Evolutionary conservation across 1,284 basidiomycete species (phyloP).

Genomic region (Apiotrichum brassicae): DNA sequence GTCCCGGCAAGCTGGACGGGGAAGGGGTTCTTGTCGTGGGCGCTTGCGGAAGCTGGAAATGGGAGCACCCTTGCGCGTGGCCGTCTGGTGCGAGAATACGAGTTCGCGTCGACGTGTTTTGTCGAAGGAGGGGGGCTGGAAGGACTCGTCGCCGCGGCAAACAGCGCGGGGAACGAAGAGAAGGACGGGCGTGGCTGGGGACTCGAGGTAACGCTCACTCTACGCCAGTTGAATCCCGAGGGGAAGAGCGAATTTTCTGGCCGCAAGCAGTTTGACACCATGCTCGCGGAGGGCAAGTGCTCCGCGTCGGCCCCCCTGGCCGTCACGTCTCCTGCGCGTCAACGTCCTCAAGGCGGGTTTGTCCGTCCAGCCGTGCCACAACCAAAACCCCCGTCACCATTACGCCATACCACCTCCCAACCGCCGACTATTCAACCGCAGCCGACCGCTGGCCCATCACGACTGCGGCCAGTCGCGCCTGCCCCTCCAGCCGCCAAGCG

Average conservation of each 20-base stretch:
- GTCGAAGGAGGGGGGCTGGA: constrained; percentile 34
- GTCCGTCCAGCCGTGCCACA: constrained; percentile 3
- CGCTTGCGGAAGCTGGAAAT: constrained; percentile 22
- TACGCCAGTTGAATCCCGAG: constrained; percentile 37
- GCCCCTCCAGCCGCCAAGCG: background rate
- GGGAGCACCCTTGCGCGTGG: constrained; percentile 35
- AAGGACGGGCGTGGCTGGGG: constrained; percentile 41
- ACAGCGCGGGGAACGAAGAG: constrained; percentile 11
- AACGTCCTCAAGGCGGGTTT: constrained; percentile 2
- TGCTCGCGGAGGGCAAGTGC: constrained; percentile 23
- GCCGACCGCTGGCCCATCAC: background rate
- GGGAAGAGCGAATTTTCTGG: constrained; percentile 33
- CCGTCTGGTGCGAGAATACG: constrained; percentile 32
- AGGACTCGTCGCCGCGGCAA: constrained; percentile 35
- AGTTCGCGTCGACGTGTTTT: constrained; percentile 31
- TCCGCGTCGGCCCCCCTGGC: constrained; percentile 10
- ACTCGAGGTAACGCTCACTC: constrained; percentile 35
- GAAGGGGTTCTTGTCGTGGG: constrained; percentile 42
- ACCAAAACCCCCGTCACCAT: constrained; percentile 9
- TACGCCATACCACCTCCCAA: background rate
- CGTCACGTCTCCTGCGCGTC: constrained; percentile 6
- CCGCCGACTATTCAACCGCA: background rate
- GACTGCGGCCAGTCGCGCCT: background rate
- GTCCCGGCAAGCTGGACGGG: constrained; percentile 28
- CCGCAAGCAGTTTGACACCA: constrained; percentile 33